phyloP scores from a whole-genome alignment of 768 basidiomycete genomes.

The Lepiota subincarnata region DNA sequence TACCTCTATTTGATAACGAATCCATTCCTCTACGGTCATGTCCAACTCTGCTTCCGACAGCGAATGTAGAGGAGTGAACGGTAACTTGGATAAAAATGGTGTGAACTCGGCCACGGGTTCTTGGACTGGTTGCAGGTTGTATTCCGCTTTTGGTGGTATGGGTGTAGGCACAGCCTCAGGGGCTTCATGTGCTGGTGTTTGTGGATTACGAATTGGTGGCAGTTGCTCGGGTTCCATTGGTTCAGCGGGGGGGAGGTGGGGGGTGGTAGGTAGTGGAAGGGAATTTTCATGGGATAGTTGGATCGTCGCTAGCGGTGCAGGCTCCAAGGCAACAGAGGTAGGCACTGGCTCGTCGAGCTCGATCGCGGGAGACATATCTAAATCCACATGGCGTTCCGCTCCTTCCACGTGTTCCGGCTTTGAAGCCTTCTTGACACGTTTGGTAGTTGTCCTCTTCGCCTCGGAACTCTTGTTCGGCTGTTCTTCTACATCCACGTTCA shows the following conservation, averaged over 20 bases:
- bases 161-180: neutral
- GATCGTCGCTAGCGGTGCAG: neutral
- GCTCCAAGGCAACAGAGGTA: neutral
- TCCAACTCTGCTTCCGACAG: conserved; percentile 64
- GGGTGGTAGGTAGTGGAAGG: too few species aligned
- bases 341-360: neutral
- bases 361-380: neutral
- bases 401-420: neutral
- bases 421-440: neutral
- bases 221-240: neutral
- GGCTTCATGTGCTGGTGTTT: neutral
- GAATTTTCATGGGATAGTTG: neutral
- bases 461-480: neutral
- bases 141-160: neutral
- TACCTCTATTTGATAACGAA: conserved; percentile 67
- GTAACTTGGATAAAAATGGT: conserved; percentile 42
- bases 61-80: conserved; percentile 36
- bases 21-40: conserved; percentile 85
- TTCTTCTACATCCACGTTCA: conserved; percentile 10
- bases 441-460: conserved; percentile 1
- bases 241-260: too few species aligned
- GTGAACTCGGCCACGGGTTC: conserved; percentile 19
- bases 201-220: too few species aligned
- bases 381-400: neutral
- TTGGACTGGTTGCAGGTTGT: neutral